Conservation (phyloP, 2,329 filamentous ascomycete species). For the Apiospora sp. region DNA sequence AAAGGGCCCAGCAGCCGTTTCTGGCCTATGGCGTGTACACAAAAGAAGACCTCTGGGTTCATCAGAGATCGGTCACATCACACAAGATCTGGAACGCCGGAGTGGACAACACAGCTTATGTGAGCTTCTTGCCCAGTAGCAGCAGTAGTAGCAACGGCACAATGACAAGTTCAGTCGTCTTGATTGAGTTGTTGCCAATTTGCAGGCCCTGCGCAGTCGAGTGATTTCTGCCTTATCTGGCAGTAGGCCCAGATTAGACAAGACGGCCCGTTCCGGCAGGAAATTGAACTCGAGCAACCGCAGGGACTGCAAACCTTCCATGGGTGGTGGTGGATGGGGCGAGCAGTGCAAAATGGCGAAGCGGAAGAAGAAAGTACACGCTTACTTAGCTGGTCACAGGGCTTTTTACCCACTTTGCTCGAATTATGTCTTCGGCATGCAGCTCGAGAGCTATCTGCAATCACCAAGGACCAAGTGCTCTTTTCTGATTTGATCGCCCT, state of each 20-base stretch:
- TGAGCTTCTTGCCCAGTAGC: conserved; percentile 40
- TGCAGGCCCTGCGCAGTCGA: conserved; percentile 26
- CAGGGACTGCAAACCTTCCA: conserved; percentile 13
- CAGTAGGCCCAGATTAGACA: conserved; percentile 26
- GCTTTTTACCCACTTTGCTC: conserved; percentile 10
- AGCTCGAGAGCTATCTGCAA: neutral
- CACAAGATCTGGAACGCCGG: conserved; percentile 58
- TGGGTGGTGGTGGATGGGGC: neutral
- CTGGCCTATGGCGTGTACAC: conserved; percentile 9
- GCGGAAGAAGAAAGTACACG: neutral
- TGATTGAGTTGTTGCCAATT: conserved; percentile 26
- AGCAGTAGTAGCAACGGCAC: neutral
- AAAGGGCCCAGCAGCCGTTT: neutral
- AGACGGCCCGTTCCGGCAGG: conserved; percentile 40
- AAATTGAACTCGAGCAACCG: conserved; percentile 24
- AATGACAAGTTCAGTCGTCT: neutral
- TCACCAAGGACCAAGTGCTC: conserved; percentile 1
- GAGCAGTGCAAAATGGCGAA: neutral
- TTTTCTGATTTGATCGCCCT: neutral
- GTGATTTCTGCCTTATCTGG: neutral
- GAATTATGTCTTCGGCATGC: neutral
- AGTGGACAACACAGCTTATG: conserved; percentile 39
- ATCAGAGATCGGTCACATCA: conserved; percentile 50
- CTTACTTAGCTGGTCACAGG: neutral
- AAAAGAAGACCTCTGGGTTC: neutral